These are phyloP conservation scores for Marasmius oreades DNA, from an alignment of 1,284 basidiomycete species.

Conservation along the genomic window DNA sequence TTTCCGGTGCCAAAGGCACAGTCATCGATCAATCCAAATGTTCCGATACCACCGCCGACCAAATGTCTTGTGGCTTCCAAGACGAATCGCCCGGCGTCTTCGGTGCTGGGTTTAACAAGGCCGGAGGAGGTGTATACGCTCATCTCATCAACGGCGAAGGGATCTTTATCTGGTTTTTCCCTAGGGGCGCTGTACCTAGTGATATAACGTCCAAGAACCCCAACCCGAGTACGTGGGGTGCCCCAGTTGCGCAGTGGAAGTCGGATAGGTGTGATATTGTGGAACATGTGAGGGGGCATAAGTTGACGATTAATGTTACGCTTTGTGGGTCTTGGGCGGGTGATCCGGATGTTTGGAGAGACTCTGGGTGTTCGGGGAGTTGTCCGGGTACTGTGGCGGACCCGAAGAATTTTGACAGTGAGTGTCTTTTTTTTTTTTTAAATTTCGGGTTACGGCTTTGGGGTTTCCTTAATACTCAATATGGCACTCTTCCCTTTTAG, in stretches of 20 bases:
- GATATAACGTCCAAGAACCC: constrained; percentile 52
- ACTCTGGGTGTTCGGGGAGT: neutral
- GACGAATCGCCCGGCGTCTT: constrained; percentile 39
- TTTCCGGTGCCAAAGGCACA: neutral
- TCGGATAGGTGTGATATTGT: constrained; percentile 23
- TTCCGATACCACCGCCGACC: constrained; percentile 33
- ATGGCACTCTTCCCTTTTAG: no score
- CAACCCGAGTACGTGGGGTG: constrained; percentile 51
- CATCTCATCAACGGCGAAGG: constrained; percentile 50
- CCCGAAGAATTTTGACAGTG: constrained; percentile 7
- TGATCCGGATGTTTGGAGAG: constrained; percentile 21
- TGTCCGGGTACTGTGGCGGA: neutral
- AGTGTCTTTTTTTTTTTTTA: neutral
- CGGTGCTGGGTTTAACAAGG: constrained; percentile 44
- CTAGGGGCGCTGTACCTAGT: constrained; percentile 45
- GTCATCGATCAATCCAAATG: constrained; percentile 33
- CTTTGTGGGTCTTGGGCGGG: constrained; percentile 48
- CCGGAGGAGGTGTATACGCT: constrained; percentile 58
- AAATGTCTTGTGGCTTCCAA: constrained; percentile 52
- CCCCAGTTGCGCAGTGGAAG: constrained; percentile 37
- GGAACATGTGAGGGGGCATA: constrained; percentile 55
- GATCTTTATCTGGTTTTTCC: constrained; percentile 59
- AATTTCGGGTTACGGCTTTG: no score
- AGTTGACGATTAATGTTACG: constrained; percentile 54
- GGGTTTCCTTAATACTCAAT: no score